Percentiles rank a stretch among this genome's conserved stretches.
phyloP scores from a whole-genome alignment of 2,329 filamentous ascomycete genomes.

The Dothideomycetes sp. region DNA sequence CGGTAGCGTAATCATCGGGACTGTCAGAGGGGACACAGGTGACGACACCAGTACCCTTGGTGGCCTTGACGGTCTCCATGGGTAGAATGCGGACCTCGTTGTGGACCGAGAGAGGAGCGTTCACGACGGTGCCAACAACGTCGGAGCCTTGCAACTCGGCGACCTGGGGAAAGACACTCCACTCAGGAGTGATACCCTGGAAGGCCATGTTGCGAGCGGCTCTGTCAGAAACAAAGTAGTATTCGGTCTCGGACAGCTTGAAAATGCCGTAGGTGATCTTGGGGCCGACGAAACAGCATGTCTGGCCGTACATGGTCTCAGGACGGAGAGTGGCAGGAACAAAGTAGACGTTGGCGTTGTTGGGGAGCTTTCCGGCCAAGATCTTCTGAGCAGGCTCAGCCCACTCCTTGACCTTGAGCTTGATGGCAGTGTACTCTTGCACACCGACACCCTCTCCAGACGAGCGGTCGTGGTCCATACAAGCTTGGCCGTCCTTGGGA shows the following conservation, averaged over 20 bases:
- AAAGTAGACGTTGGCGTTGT: constrained; percentile 73
- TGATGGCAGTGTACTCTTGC: constrained; percentile 88
- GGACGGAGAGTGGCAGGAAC: constrained; percentile 86
- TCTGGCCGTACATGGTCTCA: constrained; percentile 99
- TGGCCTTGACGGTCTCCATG: constrained; percentile 87
- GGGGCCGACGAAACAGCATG: constrained; percentile 88
- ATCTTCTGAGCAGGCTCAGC: constrained; percentile 62
- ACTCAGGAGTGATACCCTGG: constrained; percentile 73
- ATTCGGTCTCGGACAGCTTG: constrained; percentile 58
- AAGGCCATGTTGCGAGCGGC: constrained; percentile 92
- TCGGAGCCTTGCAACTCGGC: constrained; percentile 68
- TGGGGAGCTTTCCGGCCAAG: constrained; percentile 68
- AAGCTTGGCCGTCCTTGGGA: constrained; percentile 79
- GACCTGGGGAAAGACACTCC: constrained; percentile 66
- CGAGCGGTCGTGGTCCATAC: constrained; percentile 77
- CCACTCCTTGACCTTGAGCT: constrained; percentile 88
- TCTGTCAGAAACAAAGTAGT: constrained; percentile 73
- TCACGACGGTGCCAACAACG: constrained; percentile 77
- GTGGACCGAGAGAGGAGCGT: constrained; percentile 82
- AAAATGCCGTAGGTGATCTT: constrained; percentile 84
- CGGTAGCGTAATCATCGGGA: constrained; percentile 87
- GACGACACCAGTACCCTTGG: constrained; percentile 94
- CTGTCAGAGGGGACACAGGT: constrained; percentile 93
- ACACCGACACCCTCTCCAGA: constrained; percentile 73
- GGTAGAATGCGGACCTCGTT: constrained; percentile 79